A percentile compares a stretch with the other conserved stretches of the same genome.
phyloP scores from a whole-genome alignment of 2,329 filamentous ascomycete species.

The Sarocladium kiliense region DNA sequence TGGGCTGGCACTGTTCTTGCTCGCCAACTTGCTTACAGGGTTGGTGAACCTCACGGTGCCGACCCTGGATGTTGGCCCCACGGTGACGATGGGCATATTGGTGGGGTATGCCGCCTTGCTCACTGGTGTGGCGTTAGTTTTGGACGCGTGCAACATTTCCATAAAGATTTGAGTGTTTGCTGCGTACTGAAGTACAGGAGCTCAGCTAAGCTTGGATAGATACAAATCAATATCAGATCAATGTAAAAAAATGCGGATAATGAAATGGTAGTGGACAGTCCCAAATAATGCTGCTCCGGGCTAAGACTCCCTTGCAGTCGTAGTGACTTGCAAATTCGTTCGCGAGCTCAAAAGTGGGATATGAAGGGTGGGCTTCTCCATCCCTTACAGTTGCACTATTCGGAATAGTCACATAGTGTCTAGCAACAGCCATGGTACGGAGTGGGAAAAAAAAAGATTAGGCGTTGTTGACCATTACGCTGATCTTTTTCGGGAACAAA shows the following conservation, averaged over 20 bases:
- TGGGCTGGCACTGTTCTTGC: constrained; percentile 75
- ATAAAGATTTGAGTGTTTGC: constrained; percentile 64
- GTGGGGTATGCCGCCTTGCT: constrained; percentile 65
- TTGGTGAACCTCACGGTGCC: constrained; percentile 81
- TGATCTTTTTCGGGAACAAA: neutral
- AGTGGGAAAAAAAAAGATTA: neutral
- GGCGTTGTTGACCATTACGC: neutral
- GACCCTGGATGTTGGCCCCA: constrained; percentile 66
- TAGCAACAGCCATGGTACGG: neutral
- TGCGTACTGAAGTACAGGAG: no score
- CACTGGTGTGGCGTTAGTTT: constrained; percentile 59
- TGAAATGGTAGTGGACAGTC: neutral
- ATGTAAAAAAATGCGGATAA: neutral
- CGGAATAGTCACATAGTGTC: neutral
- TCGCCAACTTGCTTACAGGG: constrained; percentile 87
- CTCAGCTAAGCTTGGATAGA: neutral
- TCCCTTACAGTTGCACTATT: neutral
- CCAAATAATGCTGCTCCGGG: no score
- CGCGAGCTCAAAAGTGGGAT: neutral
- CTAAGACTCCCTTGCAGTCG: neutral
- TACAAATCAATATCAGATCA: neutral
- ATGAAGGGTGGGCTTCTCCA: neutral
- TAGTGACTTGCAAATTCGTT: no score
- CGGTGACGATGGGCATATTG: constrained; percentile 67
- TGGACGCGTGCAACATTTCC: constrained; percentile 62